A percentile compares a stretch with the other conserved stretches of the same genome.
Evolutionary conservation across 768 basidiomycete genomes (phyloP).

Genomic region (Hericium coralloides): DNA sequence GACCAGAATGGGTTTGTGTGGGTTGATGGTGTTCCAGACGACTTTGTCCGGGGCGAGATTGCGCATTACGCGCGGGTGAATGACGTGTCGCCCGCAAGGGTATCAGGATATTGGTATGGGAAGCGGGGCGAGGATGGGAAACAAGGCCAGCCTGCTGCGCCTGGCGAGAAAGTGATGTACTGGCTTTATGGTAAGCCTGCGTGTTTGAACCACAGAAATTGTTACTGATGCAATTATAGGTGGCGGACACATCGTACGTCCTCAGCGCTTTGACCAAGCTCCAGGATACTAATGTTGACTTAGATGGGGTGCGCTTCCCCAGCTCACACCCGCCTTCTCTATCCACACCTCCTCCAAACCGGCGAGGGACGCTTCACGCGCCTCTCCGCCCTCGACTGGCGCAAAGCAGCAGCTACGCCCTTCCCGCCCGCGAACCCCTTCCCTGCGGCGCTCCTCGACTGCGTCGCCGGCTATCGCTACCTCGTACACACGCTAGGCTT

Average conservation of each 20-base stretch:
- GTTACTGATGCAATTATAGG: too few species aligned
- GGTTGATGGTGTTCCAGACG: background rate
- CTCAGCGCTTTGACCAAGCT: too few species aligned
- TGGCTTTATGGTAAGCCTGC: background rate
- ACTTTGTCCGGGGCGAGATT: background rate
- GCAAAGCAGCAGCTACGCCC: conserved; percentile 41
- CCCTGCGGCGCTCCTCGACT: conserved; percentile 69
- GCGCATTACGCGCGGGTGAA: background rate
- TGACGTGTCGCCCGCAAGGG: background rate
- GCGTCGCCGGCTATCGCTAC: conserved; percentile 64
- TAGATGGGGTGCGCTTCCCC: background rate
- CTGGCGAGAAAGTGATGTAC: background rate
- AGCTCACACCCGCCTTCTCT: background rate
- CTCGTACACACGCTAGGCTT: conserved; percentile 53
- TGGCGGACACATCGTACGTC: background rate
- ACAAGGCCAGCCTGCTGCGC: background rate
- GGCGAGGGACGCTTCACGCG: background rate
- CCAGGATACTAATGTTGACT: too few species aligned
- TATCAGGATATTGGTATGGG: background rate
- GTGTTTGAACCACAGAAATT: too few species aligned
- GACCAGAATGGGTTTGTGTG: background rate
- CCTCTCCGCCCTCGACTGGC: conserved; percentile 32
- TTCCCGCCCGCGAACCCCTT: conserved; percentile 45
- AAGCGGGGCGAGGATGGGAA: background rate
- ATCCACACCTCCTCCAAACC: background rate